Conservation (phyloP, 2,329 filamentous ascomycete species). For the Ceratocystis ficicola region DNA sequence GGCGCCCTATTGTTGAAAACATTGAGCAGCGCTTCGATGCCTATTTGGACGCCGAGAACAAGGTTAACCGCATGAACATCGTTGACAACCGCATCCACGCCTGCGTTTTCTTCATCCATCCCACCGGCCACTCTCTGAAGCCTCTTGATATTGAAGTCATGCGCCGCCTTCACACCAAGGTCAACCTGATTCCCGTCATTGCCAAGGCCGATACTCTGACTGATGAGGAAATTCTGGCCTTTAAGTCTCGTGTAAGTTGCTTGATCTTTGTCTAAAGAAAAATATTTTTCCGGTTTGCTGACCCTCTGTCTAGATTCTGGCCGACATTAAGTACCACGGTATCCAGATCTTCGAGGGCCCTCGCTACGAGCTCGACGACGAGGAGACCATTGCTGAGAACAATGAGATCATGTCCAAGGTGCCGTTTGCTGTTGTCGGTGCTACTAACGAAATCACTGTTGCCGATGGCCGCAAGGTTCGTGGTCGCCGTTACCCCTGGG, state of each 20-base stretch:
- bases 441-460: constrained; percentile 84
- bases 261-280: not conserved
- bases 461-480: constrained; percentile 90
- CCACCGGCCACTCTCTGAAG: constrained; percentile 95
- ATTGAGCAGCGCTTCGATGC: constrained; percentile 98
- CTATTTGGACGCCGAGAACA: constrained; percentile 98
- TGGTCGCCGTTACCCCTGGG: constrained; percentile 94
- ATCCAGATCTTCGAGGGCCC: constrained; percentile 99
- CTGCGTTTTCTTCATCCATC: constrained; percentile 99
- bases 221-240: constrained; percentile 84
- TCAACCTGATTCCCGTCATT: constrained; percentile 98
- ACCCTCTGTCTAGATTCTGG: constrained; percentile 57
- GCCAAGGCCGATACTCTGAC: constrained; percentile 97
- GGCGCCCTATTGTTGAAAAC: constrained; percentile 98
- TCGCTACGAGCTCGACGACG: constrained; percentile 95
- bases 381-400: constrained; percentile 99
- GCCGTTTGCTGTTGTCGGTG: constrained; percentile 93
- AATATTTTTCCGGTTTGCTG: too few relatives aligned
- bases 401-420: constrained; percentile 99
- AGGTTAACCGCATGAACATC: constrained; percentile 99
- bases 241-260: constrained; percentile 83
- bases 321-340: constrained; percentile 91
- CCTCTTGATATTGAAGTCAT: constrained; percentile 98
- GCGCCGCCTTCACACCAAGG: constrained; percentile 98
- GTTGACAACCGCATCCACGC: constrained; percentile 98